A percentile compares a stretch with the other conserved stretches of the same genome.
Conservation (phyloP, 495 filamentous ascomycete genomes). For the Penicillium flavigenum region DNA sequence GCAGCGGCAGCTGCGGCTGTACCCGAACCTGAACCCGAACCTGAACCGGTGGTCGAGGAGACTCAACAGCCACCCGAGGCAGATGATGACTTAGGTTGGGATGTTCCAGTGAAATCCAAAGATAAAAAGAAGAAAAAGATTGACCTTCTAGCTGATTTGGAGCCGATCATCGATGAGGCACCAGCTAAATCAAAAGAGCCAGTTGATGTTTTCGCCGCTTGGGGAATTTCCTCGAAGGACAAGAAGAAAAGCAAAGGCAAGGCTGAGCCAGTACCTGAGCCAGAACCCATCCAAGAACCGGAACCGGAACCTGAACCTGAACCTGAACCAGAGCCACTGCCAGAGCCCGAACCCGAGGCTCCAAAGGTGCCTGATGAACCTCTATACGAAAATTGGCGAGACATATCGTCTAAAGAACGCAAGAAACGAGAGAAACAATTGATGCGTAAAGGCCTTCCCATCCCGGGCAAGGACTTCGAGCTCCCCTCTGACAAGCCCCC, state of each 20-base stretch:
- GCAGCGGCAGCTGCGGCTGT: not conserved
- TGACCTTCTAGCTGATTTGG: constrained; percentile 30
- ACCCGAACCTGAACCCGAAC: constrained; percentile 12
- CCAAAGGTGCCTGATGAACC: constrained; percentile 34
- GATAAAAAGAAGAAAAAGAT: constrained; percentile 46
- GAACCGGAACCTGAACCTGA: constrained; percentile 32
- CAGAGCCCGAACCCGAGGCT: constrained; percentile 25
- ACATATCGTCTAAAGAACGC: constrained; percentile 39
- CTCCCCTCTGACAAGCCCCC: constrained; percentile 27
- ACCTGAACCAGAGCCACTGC: constrained; percentile 31
- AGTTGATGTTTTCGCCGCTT: constrained; percentile 49
- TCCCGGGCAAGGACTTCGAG: constrained; percentile 39
- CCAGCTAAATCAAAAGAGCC: constrained; percentile 39
- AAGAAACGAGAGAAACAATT: constrained; percentile 42
- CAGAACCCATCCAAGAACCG: constrained; percentile 23
- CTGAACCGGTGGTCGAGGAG: constrained; percentile 24
- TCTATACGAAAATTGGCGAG: constrained; percentile 39
- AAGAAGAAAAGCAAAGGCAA: constrained; percentile 31
- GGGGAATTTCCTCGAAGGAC: constrained; percentile 22
- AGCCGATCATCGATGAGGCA: constrained; percentile 29
- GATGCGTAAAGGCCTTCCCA: constrained; percentile 36
- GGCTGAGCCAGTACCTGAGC: constrained; percentile 23
- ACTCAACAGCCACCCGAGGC: constrained; percentile 16
- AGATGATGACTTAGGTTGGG: constrained; percentile 38
- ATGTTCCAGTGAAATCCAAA: constrained; percentile 33